These are phyloP conservation scores for Yamadazyma dendronema DNA, from an alignment of 1,139 yeast genomes.

Conservation along the genomic window DNA sequence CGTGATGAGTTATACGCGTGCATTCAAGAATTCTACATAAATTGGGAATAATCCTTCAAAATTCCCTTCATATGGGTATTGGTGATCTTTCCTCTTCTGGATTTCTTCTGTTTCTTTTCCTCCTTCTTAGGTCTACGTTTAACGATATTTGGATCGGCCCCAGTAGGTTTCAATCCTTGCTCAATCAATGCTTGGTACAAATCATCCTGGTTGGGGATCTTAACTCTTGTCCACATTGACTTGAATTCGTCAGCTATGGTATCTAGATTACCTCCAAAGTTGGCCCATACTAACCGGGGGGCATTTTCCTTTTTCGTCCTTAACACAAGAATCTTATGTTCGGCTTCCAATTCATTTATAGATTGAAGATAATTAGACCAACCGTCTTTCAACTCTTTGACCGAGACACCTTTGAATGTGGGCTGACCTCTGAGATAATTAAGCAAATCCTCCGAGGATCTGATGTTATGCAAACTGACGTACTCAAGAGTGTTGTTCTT, in stretches of 20 bases:
- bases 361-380: slow-evolving; percentile 92
- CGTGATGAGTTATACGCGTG: slow-evolving; percentile 4
- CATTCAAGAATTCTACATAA: slow-evolving; percentile 31
- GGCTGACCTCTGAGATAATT: slow-evolving; percentile 75
- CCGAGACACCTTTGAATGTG: slow-evolving; percentile 84
- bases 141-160: slow-evolving; percentile 90
- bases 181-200: slow-evolving; percentile 76
- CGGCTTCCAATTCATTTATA: slow-evolving; percentile 71
- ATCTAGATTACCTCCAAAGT: slow-evolving; percentile 71
- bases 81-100: slow-evolving; percentile 90
- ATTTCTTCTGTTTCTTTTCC: slow-evolving; percentile 82
- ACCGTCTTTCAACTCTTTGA: slow-evolving; percentile 90
- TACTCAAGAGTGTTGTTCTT: slow-evolving; percentile 71
- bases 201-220: slow-evolving; percentile 74
- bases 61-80: slow-evolving; percentile 96
- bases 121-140: slow-evolving; percentile 62
- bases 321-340: slow-evolving; percentile 74
- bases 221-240: slow-evolving; percentile 73
- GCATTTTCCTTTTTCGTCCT: slow-evolving; percentile 90
- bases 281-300: slow-evolving; percentile 91
- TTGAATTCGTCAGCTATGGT: slow-evolving; percentile 81
- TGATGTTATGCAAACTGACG: slow-evolving; percentile 84
- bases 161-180: slow-evolving; percentile 90
- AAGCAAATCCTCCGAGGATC: slow-evolving; percentile 74
- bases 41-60: slow-evolving; percentile 73